Conservation (phyloP, 371 early-diverging fungal species). For the Encephalitozoon hellem region DNA sequence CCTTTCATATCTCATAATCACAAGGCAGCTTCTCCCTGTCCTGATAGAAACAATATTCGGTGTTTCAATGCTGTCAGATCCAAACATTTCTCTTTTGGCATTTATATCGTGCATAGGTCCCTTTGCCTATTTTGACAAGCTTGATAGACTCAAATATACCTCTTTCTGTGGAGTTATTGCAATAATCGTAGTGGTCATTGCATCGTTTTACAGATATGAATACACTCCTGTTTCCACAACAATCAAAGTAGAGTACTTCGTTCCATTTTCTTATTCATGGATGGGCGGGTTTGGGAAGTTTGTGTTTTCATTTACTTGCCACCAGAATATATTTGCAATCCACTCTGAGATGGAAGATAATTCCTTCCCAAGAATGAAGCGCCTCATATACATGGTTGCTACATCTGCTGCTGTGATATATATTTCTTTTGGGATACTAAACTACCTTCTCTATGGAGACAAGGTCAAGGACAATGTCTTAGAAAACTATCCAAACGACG, state of each 20-base stretch:
- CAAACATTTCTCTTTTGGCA: slow-evolving; percentile 22
- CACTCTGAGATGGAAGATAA: slow-evolving; percentile 53
- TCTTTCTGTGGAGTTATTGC: slow-evolving; percentile 76
- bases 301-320: slow-evolving; percentile 96
- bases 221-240: slow-evolving; percentile 60
- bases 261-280: slow-evolving; percentile 64
- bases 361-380: slow-evolving; percentile 41
- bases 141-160: slow-evolving; percentile 86
- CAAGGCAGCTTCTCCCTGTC: slow-evolving; percentile 76
- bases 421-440: slow-evolving; percentile 74
- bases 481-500: slow-evolving; percentile 53
- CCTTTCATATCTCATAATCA: slow-evolving; percentile 90
- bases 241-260: slow-evolving; percentile 40
- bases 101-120: slow-evolving; percentile 48
- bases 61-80: slow-evolving; percentile 10
- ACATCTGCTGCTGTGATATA: slow-evolving; percentile 72
- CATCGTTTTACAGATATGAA: slow-evolving; percentile 71
- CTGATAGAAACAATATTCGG: slow-evolving; percentile 35
- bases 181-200: slow-evolving; percentile 73
- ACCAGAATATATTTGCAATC: slow-evolving; percentile 68
- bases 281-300: slow-evolving; percentile 80
- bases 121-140: slow-evolving; percentile 63
- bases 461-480: slow-evolving; percentile 76
- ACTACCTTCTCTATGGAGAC: slow-evolving; percentile 85
- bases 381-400: slow-evolving; percentile 62